These are phyloP conservation scores for Coemansia biformis DNA, from an alignment of 192 early-diverging fungal genomes.

Conservation along the genomic window DNA sequence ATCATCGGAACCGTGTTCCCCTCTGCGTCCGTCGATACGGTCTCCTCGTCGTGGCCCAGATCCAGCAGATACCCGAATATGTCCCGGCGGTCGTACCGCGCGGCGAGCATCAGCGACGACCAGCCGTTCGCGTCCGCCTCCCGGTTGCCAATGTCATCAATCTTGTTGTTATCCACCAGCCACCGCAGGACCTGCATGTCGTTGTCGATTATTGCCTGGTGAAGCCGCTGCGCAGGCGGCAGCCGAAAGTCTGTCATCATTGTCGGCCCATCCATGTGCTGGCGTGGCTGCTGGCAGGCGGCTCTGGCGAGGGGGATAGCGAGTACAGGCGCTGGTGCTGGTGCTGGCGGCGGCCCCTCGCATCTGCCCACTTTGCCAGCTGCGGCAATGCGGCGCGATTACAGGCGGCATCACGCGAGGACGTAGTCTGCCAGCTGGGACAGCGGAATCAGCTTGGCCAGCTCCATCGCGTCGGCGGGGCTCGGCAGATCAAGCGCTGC, in stretches of 20 bases:
- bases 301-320: too few species aligned
- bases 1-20: too few species aligned
- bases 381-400: too few species aligned
- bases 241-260: constrained; percentile 39
- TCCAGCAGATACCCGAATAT: constrained; percentile 35
- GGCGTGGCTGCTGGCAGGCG: too few species aligned
- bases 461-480: constrained; percentile 9
- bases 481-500: constrained; percentile 21
- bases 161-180: constrained; percentile 29
- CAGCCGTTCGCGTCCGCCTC: constrained; percentile 34
- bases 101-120: constrained; percentile 48
- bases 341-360: too few species aligned
- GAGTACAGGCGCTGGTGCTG: too few species aligned
- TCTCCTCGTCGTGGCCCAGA: constrained; percentile 37
- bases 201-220: constrained; percentile 37
- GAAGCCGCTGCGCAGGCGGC: constrained; percentile 30
- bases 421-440: constrained; percentile 10
- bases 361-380: too few species aligned
- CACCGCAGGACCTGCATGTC: constrained; percentile 36
- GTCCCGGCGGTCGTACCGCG: constrained; percentile 30
- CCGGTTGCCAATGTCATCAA: constrained; percentile 36
- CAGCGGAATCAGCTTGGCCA: constrained; percentile 22
- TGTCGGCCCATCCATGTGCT: constrained; percentile 8
- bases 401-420: neutral
- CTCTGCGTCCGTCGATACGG: constrained; percentile 26